A percentile compares a stretch with the other conserved stretches of the same genome.
phyloP scores from a whole-genome alignment of 495 filamentous ascomycete species.

The Aspergillus cavernicola region DNA sequence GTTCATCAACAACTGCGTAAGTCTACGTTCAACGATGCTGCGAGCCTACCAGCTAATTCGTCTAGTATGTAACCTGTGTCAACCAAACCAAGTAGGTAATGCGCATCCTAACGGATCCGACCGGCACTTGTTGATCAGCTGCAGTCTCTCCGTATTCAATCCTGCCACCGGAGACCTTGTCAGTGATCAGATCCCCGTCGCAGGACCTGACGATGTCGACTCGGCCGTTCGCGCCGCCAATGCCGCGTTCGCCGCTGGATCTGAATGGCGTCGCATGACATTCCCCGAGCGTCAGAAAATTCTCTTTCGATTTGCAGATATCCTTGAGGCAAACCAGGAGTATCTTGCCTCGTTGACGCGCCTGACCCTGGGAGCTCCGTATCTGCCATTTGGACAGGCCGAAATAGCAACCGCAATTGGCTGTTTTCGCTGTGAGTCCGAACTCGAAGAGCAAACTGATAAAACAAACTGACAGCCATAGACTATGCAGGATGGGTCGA shows the following conservation, averaged over 20 bases:
- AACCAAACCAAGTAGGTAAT: neutral
- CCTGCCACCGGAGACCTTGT: conserved; percentile 1
- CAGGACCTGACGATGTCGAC: conserved; percentile 8
- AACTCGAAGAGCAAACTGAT: conserved; percentile 11
- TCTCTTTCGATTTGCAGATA: conserved; percentile 31
- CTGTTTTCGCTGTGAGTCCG: conserved; percentile 46
- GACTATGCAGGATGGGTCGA: conserved; percentile 40
- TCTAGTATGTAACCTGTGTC: conserved; percentile 10
- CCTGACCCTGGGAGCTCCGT: conserved; percentile 5
- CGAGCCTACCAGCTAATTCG: too few relatives aligned
- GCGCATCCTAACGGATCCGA: neutral
- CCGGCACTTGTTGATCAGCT: too few relatives aligned
- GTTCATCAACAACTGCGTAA: conserved; percentile 1
- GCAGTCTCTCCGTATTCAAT: neutral
- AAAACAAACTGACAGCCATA: neutral
- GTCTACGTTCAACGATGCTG: too few relatives aligned
- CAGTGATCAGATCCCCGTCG: neutral
- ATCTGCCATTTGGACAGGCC: conserved; percentile 5
- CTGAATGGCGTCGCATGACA: conserved; percentile 1
- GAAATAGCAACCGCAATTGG: conserved; percentile 63
- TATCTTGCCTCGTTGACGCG: neutral
- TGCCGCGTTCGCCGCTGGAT: conserved; percentile 26
- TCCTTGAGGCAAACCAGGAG: conserved; percentile 11
- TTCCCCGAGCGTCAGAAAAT: neutral
- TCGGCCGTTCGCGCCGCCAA: conserved; percentile 30